These are phyloP conservation scores for Senecio squalidus DNA, from an alignment of 140 eudicot species.

Conservation along the genomic window DNA sequence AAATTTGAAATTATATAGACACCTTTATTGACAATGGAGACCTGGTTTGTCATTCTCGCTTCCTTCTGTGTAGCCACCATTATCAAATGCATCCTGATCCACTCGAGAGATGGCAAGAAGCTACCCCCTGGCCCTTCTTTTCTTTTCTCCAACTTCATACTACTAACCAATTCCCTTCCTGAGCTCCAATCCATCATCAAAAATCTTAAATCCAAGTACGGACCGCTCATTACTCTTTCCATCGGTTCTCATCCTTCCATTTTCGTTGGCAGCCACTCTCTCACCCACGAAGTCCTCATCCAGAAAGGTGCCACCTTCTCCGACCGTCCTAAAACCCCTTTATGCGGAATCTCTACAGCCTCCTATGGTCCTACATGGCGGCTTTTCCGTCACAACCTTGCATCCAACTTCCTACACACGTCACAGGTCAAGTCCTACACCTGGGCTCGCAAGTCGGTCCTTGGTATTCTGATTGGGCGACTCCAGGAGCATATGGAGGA, in stretches of 20 bases:
- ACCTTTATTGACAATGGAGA: no score
- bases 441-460: conserved; percentile 38
- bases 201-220: conserved; percentile 14
- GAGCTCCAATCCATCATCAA: conserved; percentile 7
- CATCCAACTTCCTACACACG: conserved; percentile 40
- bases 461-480: conserved; percentile 16
- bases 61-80: not conserved
- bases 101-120: not conserved
- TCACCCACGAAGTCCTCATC: conserved; percentile 22
- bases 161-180: conserved; percentile 17
- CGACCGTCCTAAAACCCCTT: conserved; percentile 40
- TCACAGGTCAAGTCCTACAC: conserved; percentile 32
- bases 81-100: not conserved
- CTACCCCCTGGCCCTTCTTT: conserved; percentile 37
- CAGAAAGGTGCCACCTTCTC: conserved; percentile 27
- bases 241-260: conserved; percentile 24
- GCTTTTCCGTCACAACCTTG: conserved; percentile 26
- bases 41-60: not conserved
- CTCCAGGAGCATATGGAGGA: not conserved
- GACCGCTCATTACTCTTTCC: conserved; percentile 30
- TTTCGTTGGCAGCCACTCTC: conserved; percentile 18
- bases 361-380: conserved; percentile 14
- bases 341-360: conserved; percentile 35
- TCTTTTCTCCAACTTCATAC: conserved; percentile 19
- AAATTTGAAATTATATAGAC: no score